A percentile compares a stretch with the other conserved stretches of the same genome.
These are phyloP conservation scores for Kwoniella dendrophila DNA, from an alignment of 768 basidiomycete genomes.

Conservation along the genomic window DNA sequence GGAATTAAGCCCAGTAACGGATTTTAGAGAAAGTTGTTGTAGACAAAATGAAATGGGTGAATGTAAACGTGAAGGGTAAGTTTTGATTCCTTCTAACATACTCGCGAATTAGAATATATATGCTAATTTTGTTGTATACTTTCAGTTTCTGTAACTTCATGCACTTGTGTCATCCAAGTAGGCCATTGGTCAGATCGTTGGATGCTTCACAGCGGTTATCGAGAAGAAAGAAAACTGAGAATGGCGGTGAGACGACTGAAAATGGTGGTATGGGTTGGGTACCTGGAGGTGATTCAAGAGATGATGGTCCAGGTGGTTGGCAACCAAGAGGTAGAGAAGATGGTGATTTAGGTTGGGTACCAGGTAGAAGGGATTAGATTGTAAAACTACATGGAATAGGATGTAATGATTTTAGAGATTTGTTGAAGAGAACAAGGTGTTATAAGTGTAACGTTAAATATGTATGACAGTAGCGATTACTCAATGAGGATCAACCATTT, in stretches of 20 bases:
- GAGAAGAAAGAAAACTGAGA: slow-evolving; percentile 28
- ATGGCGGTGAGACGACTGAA: slow-evolving; percentile 7
- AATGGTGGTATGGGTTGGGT: slow-evolving; percentile 43
- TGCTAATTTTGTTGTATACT: not conserved
- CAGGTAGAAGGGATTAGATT: slow-evolving; percentile 22
- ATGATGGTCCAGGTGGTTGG: slow-evolving; percentile 32
- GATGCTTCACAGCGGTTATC: slow-evolving; percentile 75
- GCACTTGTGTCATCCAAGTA: slow-evolving; percentile 87
- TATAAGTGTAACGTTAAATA: not conserved
- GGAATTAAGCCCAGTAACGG: slow-evolving; percentile 97
- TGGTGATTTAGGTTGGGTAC: slow-evolving; percentile 24
- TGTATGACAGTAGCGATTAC: slow-evolving; percentile 11
- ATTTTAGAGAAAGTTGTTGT: slow-evolving; percentile 98
- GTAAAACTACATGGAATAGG: not conserved
- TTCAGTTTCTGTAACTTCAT: slow-evolving; percentile 96
- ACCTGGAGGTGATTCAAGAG: slow-evolving; percentile 32
- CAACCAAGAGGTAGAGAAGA: slow-evolving; percentile 19
- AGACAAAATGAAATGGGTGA: slow-evolving; percentile 98
- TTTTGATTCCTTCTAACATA: slow-evolving; percentile 14
- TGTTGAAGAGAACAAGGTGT: slow-evolving; percentile 13
- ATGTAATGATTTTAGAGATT: not conserved
- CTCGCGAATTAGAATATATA: not conserved
- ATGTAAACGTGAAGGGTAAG: slow-evolving; percentile 80
- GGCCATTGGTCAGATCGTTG: slow-evolving; percentile 76
- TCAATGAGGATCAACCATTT: not conserved